Evolutionary conservation across 169 alveolate genomes (phyloP).

Genomic region (Theileria annulata): DNA sequence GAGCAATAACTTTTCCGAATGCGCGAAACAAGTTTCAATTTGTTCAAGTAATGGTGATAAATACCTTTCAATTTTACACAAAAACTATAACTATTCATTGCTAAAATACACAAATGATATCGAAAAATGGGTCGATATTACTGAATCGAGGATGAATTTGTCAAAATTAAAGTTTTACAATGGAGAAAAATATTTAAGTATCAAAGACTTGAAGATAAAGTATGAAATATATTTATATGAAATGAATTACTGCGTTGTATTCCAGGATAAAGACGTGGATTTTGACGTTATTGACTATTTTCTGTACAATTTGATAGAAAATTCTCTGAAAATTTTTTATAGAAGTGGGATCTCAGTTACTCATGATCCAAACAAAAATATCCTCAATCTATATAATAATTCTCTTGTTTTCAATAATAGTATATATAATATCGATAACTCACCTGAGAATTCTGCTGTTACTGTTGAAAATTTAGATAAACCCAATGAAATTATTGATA

Average conservation of each 20-base stretch:
- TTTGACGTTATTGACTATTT: background rate
- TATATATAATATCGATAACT: background rate
- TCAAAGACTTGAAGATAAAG: background rate
- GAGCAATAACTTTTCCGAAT: background rate
- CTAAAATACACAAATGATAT: background rate
- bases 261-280: background rate
- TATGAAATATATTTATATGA: background rate
- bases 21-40: background rate
- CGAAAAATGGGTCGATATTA: background rate
- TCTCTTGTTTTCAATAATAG: background rate
- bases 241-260: background rate
- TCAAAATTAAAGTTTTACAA: background rate
- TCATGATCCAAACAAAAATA: background rate
- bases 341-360: background rate
- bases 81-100: background rate
- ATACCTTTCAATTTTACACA: background rate
- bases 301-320: background rate
- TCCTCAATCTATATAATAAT: background rate
- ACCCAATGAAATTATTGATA: too few relatives aligned
- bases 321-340: background rate
- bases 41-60: background rate
- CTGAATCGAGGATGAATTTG: background rate
- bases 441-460: background rate
- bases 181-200: background rate
- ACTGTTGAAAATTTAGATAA: background rate